Conservation (phyloP, 164 flowering plant genomes). For the Vitis cinerea region DNA sequence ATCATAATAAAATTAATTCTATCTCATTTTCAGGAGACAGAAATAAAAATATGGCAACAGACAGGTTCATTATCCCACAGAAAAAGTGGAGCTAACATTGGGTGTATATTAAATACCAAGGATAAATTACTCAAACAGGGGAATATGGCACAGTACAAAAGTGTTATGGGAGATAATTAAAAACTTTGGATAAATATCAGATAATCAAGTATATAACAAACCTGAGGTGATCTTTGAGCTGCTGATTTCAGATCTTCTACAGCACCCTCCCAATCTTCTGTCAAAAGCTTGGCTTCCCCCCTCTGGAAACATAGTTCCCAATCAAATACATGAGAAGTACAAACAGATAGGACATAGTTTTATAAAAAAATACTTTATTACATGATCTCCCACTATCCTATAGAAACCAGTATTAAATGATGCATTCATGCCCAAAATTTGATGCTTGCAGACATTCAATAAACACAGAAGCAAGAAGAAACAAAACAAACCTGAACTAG, state of each 20-base stretch:
- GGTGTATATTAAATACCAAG: too few species aligned
- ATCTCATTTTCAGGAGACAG: too few species aligned
- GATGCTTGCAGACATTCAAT: neutral
- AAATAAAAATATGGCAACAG: too few species aligned
- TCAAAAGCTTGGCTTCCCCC: conserved; percentile 93
- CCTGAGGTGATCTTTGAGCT: conserved; percentile 94
- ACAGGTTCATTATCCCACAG: too few species aligned
- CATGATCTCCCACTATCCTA: neutral
- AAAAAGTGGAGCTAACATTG: too few species aligned
- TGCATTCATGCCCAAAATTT: too few species aligned
- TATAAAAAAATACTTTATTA: neutral
- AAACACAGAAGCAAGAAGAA: neutral
- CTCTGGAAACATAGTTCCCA: conserved; percentile 49
- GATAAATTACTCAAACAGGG: too few species aligned
- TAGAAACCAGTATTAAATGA: neutral
- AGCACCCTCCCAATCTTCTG: conserved; percentile 98
- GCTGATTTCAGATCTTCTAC: conserved; percentile 86
- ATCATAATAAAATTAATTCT: too few species aligned
- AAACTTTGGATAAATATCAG: neutral
- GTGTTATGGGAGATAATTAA: too few species aligned
- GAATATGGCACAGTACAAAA: too few species aligned
- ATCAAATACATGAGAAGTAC: neutral
- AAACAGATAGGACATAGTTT: neutral
- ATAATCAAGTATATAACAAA: conserved; percentile 26
- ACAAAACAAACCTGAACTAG: conserved; percentile 64